phyloP scores from a whole-genome alignment of 2,329 filamentous ascomycete genomes.

The Epichloe sylvatica region DNA sequence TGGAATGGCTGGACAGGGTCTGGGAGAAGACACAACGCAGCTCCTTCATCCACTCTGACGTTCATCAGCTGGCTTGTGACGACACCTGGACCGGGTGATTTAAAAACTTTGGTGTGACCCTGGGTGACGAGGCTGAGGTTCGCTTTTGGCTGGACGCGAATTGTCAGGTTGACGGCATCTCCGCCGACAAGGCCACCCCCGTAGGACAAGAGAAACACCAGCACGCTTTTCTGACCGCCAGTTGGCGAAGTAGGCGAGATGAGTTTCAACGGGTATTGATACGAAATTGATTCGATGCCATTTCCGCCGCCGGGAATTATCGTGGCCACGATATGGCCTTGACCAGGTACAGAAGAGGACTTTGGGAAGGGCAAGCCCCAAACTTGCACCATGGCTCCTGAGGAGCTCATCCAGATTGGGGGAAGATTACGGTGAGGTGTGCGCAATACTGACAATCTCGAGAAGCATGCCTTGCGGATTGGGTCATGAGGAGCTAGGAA shows the following conservation, averaged over 20 bases:
- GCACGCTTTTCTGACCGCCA: conserved; percentile 49
- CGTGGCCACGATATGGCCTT: conserved; percentile 62
- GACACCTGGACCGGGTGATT: conserved; percentile 45
- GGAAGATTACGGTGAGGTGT: neutral
- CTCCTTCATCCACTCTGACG: conserved; percentile 34
- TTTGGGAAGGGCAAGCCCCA: conserved; percentile 51
- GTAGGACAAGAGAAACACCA: conserved; percentile 86
- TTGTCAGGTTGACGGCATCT: conserved; percentile 61
- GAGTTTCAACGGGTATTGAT: conserved; percentile 90
- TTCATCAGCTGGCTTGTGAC: conserved; percentile 44
- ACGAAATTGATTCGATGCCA: conserved; percentile 60
- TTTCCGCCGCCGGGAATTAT: conserved; percentile 58
- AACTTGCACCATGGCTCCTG: conserved; percentile 7
- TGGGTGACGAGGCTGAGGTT: conserved; percentile 55
- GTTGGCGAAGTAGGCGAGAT: conserved; percentile 59
- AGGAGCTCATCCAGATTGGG: neutral
- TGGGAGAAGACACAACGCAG: conserved; percentile 56
- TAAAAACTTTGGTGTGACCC: conserved; percentile 94
- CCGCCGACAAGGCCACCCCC: conserved; percentile 85
- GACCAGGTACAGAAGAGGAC: conserved; percentile 59
- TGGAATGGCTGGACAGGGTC: conserved; percentile 90
- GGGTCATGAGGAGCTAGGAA: neutral
- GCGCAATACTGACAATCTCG: neutral
- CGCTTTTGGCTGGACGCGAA: conserved; percentile 50
- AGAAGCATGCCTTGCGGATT: neutral